A percentile compares a stretch with the other conserved stretches of the same genome.
These are phyloP conservation scores for Ceriops zippeliana DNA, from an alignment of 345 rosid genomes.

Conservation along the genomic window DNA sequence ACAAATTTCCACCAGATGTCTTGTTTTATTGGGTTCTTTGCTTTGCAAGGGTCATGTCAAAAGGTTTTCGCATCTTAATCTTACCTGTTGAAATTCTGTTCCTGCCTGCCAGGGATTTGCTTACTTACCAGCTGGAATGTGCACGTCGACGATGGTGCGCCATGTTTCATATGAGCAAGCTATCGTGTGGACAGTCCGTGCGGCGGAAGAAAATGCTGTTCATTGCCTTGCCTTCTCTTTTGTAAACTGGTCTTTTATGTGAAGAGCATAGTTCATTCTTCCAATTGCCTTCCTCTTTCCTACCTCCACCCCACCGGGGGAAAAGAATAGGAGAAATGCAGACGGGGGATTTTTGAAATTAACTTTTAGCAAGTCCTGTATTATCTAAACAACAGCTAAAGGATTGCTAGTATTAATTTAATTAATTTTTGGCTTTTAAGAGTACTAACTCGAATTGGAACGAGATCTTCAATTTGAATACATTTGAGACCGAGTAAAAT, in stretches of 20 bases:
- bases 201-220: slow-evolving; percentile 67
- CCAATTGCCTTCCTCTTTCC: neutral
- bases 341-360: neutral
- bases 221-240: slow-evolving; percentile 96
- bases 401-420: slow-evolving; percentile 37
- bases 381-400: slow-evolving; percentile 26
- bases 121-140: slow-evolving; percentile 75
- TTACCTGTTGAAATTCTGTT: neutral
- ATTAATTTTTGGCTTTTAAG: slow-evolving; percentile 14
- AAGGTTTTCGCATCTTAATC: neutral
- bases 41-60: neutral
- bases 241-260: slow-evolving; percentile 84
- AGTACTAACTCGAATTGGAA: too few species aligned
- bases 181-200: slow-evolving; percentile 85
- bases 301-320: too few species aligned
- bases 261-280: neutral
- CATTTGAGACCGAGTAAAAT: too few species aligned
- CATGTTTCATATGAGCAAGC: slow-evolving; percentile 88
- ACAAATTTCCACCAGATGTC: too few species aligned
- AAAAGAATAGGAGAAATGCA: too few species aligned
- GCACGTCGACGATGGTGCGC: slow-evolving; percentile 95
- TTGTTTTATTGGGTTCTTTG: too few species aligned
- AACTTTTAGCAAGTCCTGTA: slow-evolving; percentile 30
- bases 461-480: too few species aligned
- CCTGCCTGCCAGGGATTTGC: slow-evolving; percentile 60